phyloP scores from a whole-genome alignment of 305 asterid species.

The Fraxinus platypoda region DNA sequence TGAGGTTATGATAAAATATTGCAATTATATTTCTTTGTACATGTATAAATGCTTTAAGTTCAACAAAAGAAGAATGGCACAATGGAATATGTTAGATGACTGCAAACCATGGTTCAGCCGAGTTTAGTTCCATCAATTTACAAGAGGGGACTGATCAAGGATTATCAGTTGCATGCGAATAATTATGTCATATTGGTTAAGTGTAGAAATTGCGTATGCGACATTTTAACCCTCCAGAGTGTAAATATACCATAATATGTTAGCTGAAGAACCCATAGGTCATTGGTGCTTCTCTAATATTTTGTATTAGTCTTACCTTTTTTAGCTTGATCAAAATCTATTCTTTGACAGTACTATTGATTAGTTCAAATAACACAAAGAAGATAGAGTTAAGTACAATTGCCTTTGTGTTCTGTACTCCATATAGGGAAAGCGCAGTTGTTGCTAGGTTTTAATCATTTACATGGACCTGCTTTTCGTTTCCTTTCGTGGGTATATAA shows the following conservation, averaged over 20 bases:
- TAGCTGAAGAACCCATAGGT: not conserved
- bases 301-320: not conserved
- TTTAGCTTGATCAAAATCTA: constrained; percentile 7
- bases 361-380: not conserved
- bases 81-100: constrained; percentile 13
- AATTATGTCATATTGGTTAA: not conserved
- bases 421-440: not conserved
- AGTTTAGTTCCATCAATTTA: constrained; percentile 11
- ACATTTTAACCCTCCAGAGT: not conserved
- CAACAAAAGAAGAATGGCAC: not conserved
- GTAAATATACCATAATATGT: not conserved
- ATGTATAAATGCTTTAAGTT: constrained; percentile 4
- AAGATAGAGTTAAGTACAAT: not conserved
- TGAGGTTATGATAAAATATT: not conserved
- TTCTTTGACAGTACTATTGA: not conserved
- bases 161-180: not conserved
- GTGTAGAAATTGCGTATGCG: not conserved
- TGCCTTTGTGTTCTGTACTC: constrained; percentile 1
- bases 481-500: not conserved
- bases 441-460: not conserved
- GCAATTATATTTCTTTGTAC: not conserved
- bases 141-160: constrained; percentile 4
- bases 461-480: not conserved
- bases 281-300: not conserved
- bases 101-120: not conserved